Evolutionary conservation across 768 basidiomycete species (phyloP).

Genomic region (Xerocomellus dryophilus): DNA sequence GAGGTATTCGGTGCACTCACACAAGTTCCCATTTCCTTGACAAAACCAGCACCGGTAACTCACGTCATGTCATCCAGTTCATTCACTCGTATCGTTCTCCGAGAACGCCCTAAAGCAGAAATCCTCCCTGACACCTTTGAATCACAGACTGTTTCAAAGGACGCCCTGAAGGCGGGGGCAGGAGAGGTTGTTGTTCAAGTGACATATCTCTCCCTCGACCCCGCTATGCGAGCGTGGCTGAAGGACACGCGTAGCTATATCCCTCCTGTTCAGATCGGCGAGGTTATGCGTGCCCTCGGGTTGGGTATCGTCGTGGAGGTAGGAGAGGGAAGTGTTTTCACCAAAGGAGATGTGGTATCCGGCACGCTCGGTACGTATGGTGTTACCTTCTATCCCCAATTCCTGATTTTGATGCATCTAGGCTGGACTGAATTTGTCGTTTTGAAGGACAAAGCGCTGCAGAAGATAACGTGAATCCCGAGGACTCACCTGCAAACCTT

Average conservation of each 20-base stretch:
- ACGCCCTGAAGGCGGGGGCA: slow-evolving; percentile 48
- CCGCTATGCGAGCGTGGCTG: slow-evolving; percentile 86
- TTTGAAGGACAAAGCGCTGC: slow-evolving; percentile 48
- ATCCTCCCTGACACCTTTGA: slow-evolving; percentile 76
- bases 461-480: slow-evolving; percentile 53
- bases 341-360: slow-evolving; percentile 66
- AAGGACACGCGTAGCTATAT: slow-evolving; percentile 69
- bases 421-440: slow-evolving; percentile 80
- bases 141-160: slow-evolving; percentile 49
- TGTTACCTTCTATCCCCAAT: neutral
- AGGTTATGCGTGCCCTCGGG: slow-evolving; percentile 71
- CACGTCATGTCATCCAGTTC: slow-evolving; percentile 23
- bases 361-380: slow-evolving; percentile 54
- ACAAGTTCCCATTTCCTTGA: neutral
- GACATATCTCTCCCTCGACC: slow-evolving; percentile 79
- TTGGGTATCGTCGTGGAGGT: slow-evolving; percentile 63
- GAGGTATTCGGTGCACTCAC: neutral
- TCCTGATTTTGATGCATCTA: slow-evolving; percentile 22
- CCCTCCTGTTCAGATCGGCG: slow-evolving; percentile 69
- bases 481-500: neutral
- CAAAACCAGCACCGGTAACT: neutral
- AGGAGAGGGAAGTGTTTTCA: slow-evolving; percentile 52
- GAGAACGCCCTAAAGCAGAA: slow-evolving; percentile 64
- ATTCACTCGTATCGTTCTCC: slow-evolving; percentile 72
- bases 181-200: slow-evolving; percentile 70